Base-by-base conservation (phyloP, 768 basidiomycete genomes). In the Sutorius australiensis region DNA sequence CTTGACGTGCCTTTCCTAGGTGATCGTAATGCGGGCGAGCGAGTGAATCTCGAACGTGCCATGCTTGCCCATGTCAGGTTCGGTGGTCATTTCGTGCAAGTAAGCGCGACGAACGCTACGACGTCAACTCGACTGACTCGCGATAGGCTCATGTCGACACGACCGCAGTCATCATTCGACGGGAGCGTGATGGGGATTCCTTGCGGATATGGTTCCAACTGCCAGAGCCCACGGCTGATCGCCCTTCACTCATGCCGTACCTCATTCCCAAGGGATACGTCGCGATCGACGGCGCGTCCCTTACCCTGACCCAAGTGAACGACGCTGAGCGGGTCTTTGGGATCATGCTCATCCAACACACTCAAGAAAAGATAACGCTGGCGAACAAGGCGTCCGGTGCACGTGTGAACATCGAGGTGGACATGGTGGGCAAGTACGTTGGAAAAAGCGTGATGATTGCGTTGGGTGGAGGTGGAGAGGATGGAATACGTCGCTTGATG, bases 51-150 rank as follows among this genome's bases (percentile, higher is more conserved):
- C 36, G 97, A 99, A 74, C 82, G 97, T 46, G 97, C 97, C 3
- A 93, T 98, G 92, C 86, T 83, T 19, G 86, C 87, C 5, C 89
- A 94, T 73, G 84, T 82, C 16, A 78, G 95, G 51, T 97, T 98
- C 63, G 97, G 97, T 27, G 97, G 97, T 11, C 97, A 99, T 67
- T 94, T 95, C 66, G 97, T 99, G 19, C 95, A 98, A 82, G 94
- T 91, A 63, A 50, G 76, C 8, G 14, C 48, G 17, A n/a, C 12
- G 37, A 42, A 17, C 48, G 28, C 31, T 24, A 9, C 40, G 32
- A 27, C 27, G 34, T 19, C 37, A 8, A 9, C 8, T 31, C 40
- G 19, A 32, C 46, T 40, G 0, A 55, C 53, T 16, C 43, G 34
- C 43, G 34, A 34, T 30, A 98, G 93, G 97, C 89, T 16, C 97